These are phyloP conservation scores for Leccinum truebloodii DNA, from an alignment of 768 basidiomycete genomes.

Conservation along the genomic window DNA sequence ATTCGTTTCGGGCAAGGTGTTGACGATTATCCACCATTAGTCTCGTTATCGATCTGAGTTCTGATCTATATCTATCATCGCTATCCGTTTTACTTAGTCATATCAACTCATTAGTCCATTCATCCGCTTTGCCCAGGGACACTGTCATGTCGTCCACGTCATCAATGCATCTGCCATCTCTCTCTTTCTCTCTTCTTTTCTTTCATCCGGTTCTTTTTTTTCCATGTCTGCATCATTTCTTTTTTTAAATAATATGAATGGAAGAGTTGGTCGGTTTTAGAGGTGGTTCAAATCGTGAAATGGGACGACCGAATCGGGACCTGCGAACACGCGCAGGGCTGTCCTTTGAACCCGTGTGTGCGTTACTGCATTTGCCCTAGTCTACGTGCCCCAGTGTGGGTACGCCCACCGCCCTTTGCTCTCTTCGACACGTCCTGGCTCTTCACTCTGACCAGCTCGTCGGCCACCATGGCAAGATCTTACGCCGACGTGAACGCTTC, in stretches of 20 bases:
- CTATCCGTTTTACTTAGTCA: slow-evolving; percentile 26
- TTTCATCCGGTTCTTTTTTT: slow-evolving; percentile 4
- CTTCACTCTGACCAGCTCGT: slow-evolving; percentile 17
- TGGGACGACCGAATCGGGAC: slow-evolving; percentile 7
- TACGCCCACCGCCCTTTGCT: slow-evolving; percentile 17
- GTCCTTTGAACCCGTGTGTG: slow-evolving; percentile 9
- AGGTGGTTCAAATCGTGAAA: neutral
- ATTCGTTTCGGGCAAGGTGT: neutral
- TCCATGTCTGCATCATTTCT: slow-evolving; percentile 21
- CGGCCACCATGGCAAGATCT: slow-evolving; percentile 45
- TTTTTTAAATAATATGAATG: neutral
- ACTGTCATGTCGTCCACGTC: slow-evolving; percentile 28
- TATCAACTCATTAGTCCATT: slow-evolving; percentile 30
- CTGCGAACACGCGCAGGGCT: slow-evolving; percentile 20
- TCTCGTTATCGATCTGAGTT: slow-evolving; percentile 26
- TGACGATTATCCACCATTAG: slow-evolving; percentile 17
- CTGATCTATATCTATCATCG: slow-evolving; percentile 30
- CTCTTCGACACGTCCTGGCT: slow-evolving; percentile 17
- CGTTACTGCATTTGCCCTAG: slow-evolving; percentile 19
- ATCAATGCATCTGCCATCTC: slow-evolving; percentile 24
- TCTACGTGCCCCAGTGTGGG: slow-evolving; percentile 30
- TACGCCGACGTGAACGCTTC: slow-evolving; percentile 60
- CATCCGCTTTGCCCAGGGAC: slow-evolving; percentile 27
- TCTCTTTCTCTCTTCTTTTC: neutral
- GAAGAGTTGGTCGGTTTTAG: neutral